Base-by-base conservation (phyloP, 805 yeast species). In the Yarrowia alimentaria region DNA sequence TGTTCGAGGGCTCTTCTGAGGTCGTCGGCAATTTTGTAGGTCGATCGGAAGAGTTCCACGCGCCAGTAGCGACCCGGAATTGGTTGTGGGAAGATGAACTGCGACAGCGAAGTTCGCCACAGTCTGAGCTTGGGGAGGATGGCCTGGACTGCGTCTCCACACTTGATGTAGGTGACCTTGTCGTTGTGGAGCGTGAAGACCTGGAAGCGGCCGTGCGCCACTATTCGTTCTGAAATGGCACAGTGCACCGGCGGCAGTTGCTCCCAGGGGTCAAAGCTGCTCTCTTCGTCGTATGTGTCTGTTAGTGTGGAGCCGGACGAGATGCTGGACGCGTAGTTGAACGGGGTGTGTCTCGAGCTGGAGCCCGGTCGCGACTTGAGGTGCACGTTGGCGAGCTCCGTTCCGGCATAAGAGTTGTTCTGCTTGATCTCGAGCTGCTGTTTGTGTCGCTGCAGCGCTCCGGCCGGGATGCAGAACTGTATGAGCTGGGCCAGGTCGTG, bases 61-160 rank as follows among this genome's bases (percentile, higher is more conserved):
- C 76, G 72, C 95, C 94, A 86, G 64, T 79, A 84, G 58, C 91
- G 68, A 55, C 80, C 83, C 0, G 94, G 94, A 58, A 84, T 85
- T 20, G 78, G 78, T 53, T 86, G 71, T 0, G 88, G 81, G 13
- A 85, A 62, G 2, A 83, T 71, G 57, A 81, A 82, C 57, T 74
- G 76, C 43, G 69, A 70, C 38, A 53, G 55, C 17, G 68, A 66
- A 9, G 75, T 71, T 57, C 85, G 68, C 54, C 83, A 63, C 2
- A 86, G 70, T 57, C 79, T 76, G 50, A 82, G 63, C 54, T 74
- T 77, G 3, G 88, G 86, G 48, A 86, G 66, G 11, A 86, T 75
- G 4, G 95, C 94, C 60, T 85, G 85, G 1, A 85, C 76, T 29
- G 86, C 77, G 5, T 79, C 70, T 0, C 85, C 89, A 65, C 88